These are phyloP conservation scores for Pontederia crassipes DNA, from an alignment of 176 grass and related monocot species.

Conservation along the genomic window DNA sequence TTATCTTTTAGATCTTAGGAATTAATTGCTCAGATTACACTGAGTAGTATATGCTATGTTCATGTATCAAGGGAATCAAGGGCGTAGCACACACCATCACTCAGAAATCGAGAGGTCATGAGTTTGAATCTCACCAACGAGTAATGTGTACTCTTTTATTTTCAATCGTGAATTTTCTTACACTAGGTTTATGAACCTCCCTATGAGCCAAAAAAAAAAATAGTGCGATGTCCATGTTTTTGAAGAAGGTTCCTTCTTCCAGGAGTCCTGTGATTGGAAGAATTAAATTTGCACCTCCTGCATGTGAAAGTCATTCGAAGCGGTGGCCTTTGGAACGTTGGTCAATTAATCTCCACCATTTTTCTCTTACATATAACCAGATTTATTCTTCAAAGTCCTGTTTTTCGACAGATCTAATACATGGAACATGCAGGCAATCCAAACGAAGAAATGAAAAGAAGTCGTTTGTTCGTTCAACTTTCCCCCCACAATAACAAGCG, in stretches of 20 bases:
- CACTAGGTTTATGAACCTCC: no score
- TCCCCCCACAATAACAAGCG: conserved; percentile 37
- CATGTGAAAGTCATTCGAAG: conserved; percentile 41
- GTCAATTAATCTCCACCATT: neutral
- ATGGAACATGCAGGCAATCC: conserved; percentile 25
- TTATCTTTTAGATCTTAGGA: no score
- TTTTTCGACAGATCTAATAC: neutral
- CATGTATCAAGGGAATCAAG: no score
- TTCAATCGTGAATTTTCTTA: no score
- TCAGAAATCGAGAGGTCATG: no score
- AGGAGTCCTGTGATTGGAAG: conserved; percentile 54
- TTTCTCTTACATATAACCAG: neutral
- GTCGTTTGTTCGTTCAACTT: conserved; percentile 39
- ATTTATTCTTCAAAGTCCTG: neutral
- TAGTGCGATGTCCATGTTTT: neutral
- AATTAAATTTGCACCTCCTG: conserved; percentile 38
- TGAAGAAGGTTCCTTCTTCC: neutral
- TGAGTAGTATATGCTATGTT: no score
- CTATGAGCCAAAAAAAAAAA: no score
- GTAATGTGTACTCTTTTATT: no score
- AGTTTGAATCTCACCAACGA: no score
- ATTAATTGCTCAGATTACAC: no score
- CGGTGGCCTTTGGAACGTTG: conserved; percentile 43
- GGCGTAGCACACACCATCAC: no score
- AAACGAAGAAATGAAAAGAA: conserved; percentile 48